Evolutionary conservation across 1,284 basidiomycete genomes (phyloP).

Genomic region (Leccinum subrobustum): DNA sequence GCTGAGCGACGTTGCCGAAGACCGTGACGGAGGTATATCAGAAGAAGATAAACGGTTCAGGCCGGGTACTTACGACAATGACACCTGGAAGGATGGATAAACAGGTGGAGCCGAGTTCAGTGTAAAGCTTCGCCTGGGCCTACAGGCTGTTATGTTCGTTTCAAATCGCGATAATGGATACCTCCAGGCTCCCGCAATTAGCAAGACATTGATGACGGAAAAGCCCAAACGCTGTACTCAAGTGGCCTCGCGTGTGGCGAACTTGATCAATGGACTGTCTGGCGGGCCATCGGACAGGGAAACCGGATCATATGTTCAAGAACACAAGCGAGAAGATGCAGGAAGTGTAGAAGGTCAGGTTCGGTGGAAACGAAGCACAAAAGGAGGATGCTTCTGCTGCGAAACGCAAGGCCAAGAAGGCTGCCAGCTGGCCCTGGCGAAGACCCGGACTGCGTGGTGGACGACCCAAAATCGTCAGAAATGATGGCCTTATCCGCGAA

Average conservation of each 20-base stretch:
- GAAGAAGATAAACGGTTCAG: not conserved
- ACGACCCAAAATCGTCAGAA: slow-evolving; percentile 62
- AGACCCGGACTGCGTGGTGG: slow-evolving; percentile 11
- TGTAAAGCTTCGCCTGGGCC: not conserved
- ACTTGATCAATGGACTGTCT: slow-evolving; percentile 94
- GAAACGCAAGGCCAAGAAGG: not conserved
- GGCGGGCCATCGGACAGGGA: slow-evolving; percentile 83
- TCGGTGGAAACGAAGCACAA: slow-evolving; percentile 59
- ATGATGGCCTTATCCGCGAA: slow-evolving; percentile 63
- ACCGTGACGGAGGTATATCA: not conserved
- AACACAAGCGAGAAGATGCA: slow-evolving; percentile 91
- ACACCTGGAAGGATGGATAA: not conserved
- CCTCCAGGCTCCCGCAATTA: not conserved
- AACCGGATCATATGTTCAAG: slow-evolving; percentile 90
- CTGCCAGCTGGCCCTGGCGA: slow-evolving; percentile 20
- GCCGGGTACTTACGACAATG: not conserved
- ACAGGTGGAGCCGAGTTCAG: slow-evolving; percentile 16
- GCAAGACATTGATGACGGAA: slow-evolving; percentile 35
- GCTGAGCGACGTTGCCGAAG: too few relatives aligned
- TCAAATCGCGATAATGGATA: not conserved
- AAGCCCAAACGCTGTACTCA: slow-evolving; percentile 73
- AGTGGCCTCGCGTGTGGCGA: slow-evolving; percentile 87
- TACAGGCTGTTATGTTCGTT: slow-evolving; percentile 38
- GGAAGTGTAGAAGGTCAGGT: slow-evolving; percentile 79
- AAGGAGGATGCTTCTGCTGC: slow-evolving; percentile 17